phyloP scores from a whole-genome alignment of 371 early-diverging fungal genomes.

The Syncephalastrum monosporum region DNA sequence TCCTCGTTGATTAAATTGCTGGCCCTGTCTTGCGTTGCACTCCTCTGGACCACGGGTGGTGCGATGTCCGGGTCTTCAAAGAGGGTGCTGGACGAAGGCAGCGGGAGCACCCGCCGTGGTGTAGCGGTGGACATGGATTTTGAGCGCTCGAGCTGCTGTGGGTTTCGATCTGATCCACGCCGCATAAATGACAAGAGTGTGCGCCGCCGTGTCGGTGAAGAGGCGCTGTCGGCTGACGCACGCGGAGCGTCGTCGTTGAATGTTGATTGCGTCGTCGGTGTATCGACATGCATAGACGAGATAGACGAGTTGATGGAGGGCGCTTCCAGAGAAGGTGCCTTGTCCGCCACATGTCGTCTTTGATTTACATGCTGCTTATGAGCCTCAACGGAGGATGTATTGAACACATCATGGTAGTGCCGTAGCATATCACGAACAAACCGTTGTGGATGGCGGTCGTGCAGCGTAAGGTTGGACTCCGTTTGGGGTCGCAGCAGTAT shows the following conservation, averaged over 20 bases:
- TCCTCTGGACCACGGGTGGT: background rate
- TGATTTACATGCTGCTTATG: constrained; percentile 29
- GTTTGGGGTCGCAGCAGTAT: constrained; percentile 59
- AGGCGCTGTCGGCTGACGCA: constrained; percentile 4
- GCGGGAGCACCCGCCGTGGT: constrained; percentile 21
- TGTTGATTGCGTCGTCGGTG: constrained; percentile 1
- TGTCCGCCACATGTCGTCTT: constrained; percentile 21
- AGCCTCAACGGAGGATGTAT: constrained; percentile 20
- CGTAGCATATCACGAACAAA: constrained; percentile 57
- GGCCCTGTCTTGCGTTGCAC: constrained; percentile 3
- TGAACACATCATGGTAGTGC: constrained; percentile 29
- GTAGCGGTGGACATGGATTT: background rate
- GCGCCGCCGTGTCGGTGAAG: constrained; percentile 18
- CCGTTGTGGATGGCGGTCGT: constrained; percentile 59
- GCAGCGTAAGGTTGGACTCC: constrained; percentile 48
- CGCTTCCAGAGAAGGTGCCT: constrained; percentile 5
- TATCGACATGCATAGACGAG: constrained; percentile 9
- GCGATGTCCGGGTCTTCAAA: constrained; percentile 45
- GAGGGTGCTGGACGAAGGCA: constrained; percentile 31
- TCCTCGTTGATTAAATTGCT: background rate
- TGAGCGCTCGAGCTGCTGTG: constrained; percentile 6
- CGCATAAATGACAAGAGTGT: constrained; percentile 34
- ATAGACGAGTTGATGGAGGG: constrained; percentile 3
- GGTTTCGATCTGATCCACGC: constrained; percentile 4
- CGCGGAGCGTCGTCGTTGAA: constrained; percentile 1